A percentile compares a stretch with the other conserved stretches of the same genome.
Conservation (phyloP, 352 stramenopile species). For the Pythium periplocum region DNA sequence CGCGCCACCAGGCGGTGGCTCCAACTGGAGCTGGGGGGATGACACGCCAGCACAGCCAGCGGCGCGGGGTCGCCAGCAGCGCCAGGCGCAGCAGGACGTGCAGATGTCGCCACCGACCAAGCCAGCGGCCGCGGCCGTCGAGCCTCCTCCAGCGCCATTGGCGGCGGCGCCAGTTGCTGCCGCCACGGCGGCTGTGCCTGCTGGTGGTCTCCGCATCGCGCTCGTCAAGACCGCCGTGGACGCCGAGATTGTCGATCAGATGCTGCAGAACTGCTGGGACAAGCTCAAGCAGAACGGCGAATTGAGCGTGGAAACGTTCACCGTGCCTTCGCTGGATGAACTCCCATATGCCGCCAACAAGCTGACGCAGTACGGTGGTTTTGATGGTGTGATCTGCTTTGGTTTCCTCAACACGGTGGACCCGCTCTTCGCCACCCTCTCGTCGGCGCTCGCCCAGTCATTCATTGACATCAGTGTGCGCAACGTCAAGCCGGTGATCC, state of each 20-base stretch:
- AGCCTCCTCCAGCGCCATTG: constrained; percentile 19
- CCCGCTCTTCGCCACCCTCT: constrained; percentile 55
- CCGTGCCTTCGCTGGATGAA: constrained; percentile 62
- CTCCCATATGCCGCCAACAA: constrained; percentile 84
- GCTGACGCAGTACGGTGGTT: constrained; percentile 54
- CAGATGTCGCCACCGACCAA: constrained; percentile 36
- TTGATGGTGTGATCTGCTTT: constrained; percentile 73
- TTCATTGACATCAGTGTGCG: constrained; percentile 83
- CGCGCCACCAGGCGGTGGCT: constrained; percentile 71
- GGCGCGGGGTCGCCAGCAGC: constrained; percentile 18
- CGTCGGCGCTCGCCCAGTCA: constrained; percentile 52
- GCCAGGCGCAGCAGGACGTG: constrained; percentile 15
- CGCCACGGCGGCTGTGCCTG: constrained; percentile 3
- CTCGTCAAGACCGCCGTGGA: constrained; percentile 75
- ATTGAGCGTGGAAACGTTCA: constrained; percentile 55
- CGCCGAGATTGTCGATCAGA: constrained; percentile 61
- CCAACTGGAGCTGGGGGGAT: constrained; percentile 72
- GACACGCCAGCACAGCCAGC: constrained; percentile 20
- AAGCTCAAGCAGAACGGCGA: constrained; percentile 27
- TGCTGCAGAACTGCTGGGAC: constrained; percentile 61
- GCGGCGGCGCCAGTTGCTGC: constrained; percentile 7
- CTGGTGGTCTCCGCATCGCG: constrained; percentile 39
- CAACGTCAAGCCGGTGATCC: constrained; percentile 73
- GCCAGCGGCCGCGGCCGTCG: constrained; percentile 14
- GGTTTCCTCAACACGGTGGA: constrained; percentile 69